phyloP scores from a whole-genome alignment of 2,329 filamentous ascomycete species.

The Aspergillus vadensis region DNA sequence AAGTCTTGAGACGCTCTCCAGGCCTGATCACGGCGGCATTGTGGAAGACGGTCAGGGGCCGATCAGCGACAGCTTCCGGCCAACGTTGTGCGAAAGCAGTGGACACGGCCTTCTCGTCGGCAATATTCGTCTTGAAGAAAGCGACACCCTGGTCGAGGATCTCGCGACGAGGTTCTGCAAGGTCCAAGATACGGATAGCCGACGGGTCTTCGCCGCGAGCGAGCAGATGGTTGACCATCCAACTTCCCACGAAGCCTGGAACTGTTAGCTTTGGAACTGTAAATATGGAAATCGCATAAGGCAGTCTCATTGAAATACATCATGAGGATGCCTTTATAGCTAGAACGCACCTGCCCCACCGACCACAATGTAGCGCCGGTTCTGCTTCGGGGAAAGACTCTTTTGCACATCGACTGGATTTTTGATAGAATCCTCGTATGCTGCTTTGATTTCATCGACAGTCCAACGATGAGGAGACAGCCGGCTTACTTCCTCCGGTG shows the following conservation, averaged over 20 bases:
- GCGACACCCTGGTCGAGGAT: conserved; percentile 49
- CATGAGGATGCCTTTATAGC: neutral
- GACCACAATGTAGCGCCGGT: conserved; percentile 42
- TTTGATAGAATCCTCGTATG: conserved; percentile 33
- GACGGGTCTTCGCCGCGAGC: conserved; percentile 54
- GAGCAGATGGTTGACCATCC: conserved; percentile 57
- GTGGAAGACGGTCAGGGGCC: conserved; percentile 60
- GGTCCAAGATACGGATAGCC: conserved; percentile 58
- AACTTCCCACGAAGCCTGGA: conserved; percentile 58
- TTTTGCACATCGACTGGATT: conserved; percentile 36
- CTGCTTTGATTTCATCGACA: conserved; percentile 32
- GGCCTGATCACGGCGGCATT: conserved; percentile 58
- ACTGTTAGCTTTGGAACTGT: neutral
- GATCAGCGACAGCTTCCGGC: conserved; percentile 42
- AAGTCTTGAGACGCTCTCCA: conserved; percentile 49
- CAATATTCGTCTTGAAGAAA: conserved; percentile 55
- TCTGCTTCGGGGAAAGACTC: conserved; percentile 40
- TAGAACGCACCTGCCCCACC: conserved; percentile 41
- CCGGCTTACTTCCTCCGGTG: conserved; percentile 30
- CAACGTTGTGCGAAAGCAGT: conserved; percentile 54
- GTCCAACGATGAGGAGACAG: conserved; percentile 38
- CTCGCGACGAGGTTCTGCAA: conserved; percentile 46
- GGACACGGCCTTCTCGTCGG: conserved; percentile 46
- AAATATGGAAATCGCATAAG: no score
- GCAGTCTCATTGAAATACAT: neutral